A percentile compares a stretch with the other conserved stretches of the same genome.
Evolutionary conservation across 1,139 yeast species (phyloP).

Genomic region (Lodderomyces pseudojiufengensis): DNA sequence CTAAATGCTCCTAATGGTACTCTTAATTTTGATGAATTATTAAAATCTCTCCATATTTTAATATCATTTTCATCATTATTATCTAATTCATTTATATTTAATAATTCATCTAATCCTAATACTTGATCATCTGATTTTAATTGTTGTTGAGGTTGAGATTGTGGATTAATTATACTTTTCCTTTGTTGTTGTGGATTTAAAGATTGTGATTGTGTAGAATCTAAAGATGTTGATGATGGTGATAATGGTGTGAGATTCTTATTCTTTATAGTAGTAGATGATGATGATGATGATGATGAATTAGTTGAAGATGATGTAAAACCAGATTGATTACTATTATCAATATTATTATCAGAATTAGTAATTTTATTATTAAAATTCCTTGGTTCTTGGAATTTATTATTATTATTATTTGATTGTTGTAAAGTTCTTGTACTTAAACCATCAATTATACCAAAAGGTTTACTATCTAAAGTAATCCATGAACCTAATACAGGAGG

Average conservation of each 20-base stretch:
- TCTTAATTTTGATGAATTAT: constrained; percentile 48
- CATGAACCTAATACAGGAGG: constrained; percentile 94
- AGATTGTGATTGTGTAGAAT: no score
- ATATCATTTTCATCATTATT: constrained; percentile 64
- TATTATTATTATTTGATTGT: no score
- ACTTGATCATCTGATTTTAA: constrained; percentile 47
- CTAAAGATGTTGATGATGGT: no score
- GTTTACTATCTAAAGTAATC: constrained; percentile 74
- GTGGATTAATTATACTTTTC: constrained; percentile 4
- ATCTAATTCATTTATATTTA: constrained; percentile 85
- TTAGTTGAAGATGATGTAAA: constrained; percentile 1
- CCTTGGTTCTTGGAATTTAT: constrained; percentile 8
- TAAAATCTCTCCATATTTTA: constrained; percentile 51
- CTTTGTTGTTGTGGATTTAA: neutral
- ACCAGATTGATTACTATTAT: neutral
- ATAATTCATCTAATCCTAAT: constrained; percentile 75
- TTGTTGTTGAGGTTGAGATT: constrained; percentile 7
- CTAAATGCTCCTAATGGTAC: constrained; percentile 89
- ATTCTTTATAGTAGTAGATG: no score
- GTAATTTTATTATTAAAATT: neutral
- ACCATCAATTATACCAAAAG: constrained; percentile 93
- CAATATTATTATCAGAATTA: neutral
- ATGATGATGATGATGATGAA: no score
- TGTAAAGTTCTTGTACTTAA: constrained; percentile 74
- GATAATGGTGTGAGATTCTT: no score